These are phyloP conservation scores for Mycosphaerella sp. DNA, from an alignment of 2,329 filamentous ascomycete genomes.

Conservation along the genomic window DNA sequence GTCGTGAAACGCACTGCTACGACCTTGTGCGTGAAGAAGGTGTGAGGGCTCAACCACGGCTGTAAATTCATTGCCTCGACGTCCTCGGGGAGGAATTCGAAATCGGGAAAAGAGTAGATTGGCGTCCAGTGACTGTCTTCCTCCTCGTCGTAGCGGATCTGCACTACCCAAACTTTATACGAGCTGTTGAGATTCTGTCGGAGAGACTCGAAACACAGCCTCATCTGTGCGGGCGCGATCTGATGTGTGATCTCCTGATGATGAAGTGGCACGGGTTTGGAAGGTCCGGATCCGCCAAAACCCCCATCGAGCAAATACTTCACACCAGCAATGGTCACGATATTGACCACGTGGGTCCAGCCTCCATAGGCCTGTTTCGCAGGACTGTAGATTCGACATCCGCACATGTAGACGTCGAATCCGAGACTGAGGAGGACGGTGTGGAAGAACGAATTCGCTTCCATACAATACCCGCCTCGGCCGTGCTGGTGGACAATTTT, in stretches of 20 bases:
- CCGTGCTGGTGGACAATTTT: constrained; percentile 45
- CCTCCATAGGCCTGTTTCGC: constrained; percentile 16
- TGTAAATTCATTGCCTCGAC: constrained; percentile 55
- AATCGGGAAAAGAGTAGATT: constrained; percentile 59
- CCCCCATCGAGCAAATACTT: constrained; percentile 38
- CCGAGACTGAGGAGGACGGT: constrained; percentile 47
- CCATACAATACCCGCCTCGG: constrained; percentile 47
- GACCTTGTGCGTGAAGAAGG: constrained; percentile 51
- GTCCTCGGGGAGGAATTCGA: constrained; percentile 56
- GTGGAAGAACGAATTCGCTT: constrained; percentile 51
- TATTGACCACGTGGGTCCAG: constrained; percentile 41
- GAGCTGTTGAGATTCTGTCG: constrained; percentile 17
- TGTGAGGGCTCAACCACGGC: constrained; percentile 44
- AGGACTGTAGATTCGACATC: constrained; percentile 34
- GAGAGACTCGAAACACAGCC: constrained; percentile 18
- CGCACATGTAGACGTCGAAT: constrained; percentile 40
- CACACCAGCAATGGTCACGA: constrained; percentile 31
- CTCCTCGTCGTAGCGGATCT: constrained; percentile 31
- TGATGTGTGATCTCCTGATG: constrained; percentile 13
- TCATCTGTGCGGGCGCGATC: constrained; percentile 19
- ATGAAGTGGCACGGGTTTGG: constrained; percentile 36
- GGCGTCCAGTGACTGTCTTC: constrained; percentile 47
- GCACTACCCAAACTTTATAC: constrained; percentile 41
- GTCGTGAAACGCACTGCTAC: constrained; percentile 40
- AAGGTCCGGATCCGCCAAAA: constrained; percentile 35